Conservation (phyloP, 139 green algal genomes). For the Yamagishiella unicocca region DNA sequence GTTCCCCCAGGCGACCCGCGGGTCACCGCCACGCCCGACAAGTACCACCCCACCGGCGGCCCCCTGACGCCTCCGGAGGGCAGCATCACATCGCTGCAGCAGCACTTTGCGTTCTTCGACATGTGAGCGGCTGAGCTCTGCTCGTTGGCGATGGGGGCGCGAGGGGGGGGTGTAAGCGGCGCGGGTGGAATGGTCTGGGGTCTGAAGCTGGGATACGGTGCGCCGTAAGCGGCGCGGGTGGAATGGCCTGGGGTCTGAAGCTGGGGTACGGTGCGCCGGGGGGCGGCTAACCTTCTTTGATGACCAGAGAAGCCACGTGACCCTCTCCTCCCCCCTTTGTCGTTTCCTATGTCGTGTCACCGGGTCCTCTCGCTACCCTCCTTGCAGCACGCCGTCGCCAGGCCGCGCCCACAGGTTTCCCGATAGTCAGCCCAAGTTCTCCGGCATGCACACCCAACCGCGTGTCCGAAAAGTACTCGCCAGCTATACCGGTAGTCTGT, state of each 20-base stretch:
- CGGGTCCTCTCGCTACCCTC: no score
- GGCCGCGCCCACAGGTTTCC: no score
- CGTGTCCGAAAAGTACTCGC: no score
- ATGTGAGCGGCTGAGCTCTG: not conserved
- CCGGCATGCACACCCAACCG: no score
- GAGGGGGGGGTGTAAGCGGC: not conserved
- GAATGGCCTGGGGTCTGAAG: not conserved
- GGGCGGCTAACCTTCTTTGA: no score
- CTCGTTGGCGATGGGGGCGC: not conserved
- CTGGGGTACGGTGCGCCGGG: not conserved
- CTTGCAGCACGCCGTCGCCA: no score
- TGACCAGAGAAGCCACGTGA: no score
- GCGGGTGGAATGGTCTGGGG: not conserved
- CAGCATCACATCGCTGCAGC: constrained; percentile 33
- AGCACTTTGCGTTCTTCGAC: constrained; percentile 44
- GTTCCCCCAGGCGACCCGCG: not conserved
- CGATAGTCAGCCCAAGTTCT: no score
- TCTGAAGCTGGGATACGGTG: no score
- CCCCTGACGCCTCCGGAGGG: constrained; percentile 23
- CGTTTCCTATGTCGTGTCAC: no score
- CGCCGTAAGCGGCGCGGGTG: not conserved
- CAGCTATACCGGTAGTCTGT: no score
- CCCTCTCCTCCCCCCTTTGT: no score
- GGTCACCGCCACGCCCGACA: constrained; percentile 17
- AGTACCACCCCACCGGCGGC: constrained; percentile 18